phyloP scores from a whole-genome alignment of 73 alveolate genomes.

The Paramecium biaurelia region DNA sequence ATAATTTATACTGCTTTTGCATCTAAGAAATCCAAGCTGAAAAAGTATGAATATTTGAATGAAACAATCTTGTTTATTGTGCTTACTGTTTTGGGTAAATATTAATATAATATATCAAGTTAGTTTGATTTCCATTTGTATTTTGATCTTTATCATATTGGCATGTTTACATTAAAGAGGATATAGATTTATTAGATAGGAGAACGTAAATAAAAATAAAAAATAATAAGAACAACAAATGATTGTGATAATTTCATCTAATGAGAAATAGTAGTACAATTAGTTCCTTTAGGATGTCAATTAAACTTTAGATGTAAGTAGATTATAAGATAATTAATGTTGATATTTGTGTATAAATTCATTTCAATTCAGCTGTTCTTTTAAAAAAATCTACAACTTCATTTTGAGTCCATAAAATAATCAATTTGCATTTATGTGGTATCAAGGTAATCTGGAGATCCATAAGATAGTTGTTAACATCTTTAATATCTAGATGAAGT shows the following conservation, averaged over 20 bases:
- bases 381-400: not conserved
- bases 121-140: not conserved
- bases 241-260: not conserved
- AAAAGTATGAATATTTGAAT: not conserved
- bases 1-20: not conserved
- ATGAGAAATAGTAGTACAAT: not conserved
- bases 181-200: not conserved
- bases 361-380: not conserved
- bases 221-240: not conserved
- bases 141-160: not conserved
- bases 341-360: not conserved
- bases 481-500: not conserved
- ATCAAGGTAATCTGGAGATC: not conserved
- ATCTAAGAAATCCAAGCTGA: not conserved
- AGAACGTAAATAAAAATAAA: not conserved
- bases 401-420: not conserved
- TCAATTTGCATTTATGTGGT: not conserved
- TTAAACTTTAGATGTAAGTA: not conserved
- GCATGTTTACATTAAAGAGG: not conserved
- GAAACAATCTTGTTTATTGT: not conserved
- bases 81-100: not conserved
- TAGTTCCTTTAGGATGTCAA: not conserved
- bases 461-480: not conserved
- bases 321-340: not conserved
- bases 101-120: not conserved